phyloP scores from a whole-genome alignment of 257 asterid species.

The Echites panduratus region DNA sequence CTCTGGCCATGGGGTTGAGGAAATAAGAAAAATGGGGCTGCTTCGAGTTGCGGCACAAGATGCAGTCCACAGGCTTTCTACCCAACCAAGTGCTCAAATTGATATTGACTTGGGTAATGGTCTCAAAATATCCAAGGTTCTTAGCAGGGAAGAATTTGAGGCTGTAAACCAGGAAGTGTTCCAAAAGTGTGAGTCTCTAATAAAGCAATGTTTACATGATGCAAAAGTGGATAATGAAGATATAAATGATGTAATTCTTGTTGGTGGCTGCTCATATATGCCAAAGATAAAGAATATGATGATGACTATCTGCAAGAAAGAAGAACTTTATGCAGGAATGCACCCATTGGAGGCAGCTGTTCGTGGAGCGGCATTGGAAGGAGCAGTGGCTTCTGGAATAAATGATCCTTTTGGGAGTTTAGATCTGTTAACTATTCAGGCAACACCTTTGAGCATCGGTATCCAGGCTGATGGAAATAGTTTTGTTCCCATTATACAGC shows the following conservation, averaged over 20 bases:
- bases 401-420: slow-evolving; percentile 70
- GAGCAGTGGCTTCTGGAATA: slow-evolving; percentile 73
- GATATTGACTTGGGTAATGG: slow-evolving; percentile 59
- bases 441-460: slow-evolving; percentile 64
- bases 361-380: slow-evolving; percentile 83
- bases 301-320: slow-evolving; percentile 32
- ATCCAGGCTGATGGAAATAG: slow-evolving; percentile 51
- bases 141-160: slow-evolving; percentile 51
- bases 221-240: slow-evolving; percentile 54
- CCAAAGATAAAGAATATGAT: slow-evolving; percentile 43
- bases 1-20: slow-evolving; percentile 54
- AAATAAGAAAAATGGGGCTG: slow-evolving; percentile 56
- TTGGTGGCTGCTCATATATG: slow-evolving; percentile 77
- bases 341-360: slow-evolving; percentile 76
- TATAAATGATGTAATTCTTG: slow-evolving; percentile 58
- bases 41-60: slow-evolving; percentile 79
- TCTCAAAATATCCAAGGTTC: slow-evolving; percentile 40
- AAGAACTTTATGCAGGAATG: slow-evolving; percentile 40
- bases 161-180: slow-evolving; percentile 51
- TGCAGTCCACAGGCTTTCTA: slow-evolving; percentile 62
- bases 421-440: slow-evolving; percentile 70
- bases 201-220: slow-evolving; percentile 42
- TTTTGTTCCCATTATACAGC: slow-evolving; percentile 52
- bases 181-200: slow-evolving; percentile 47
- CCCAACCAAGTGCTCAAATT: slow-evolving; percentile 30